phyloP scores from a whole-genome alignment of 2,329 filamentous ascomycete genomes.

The Ophiognomonia clavigignenti-juglandacearum region DNA sequence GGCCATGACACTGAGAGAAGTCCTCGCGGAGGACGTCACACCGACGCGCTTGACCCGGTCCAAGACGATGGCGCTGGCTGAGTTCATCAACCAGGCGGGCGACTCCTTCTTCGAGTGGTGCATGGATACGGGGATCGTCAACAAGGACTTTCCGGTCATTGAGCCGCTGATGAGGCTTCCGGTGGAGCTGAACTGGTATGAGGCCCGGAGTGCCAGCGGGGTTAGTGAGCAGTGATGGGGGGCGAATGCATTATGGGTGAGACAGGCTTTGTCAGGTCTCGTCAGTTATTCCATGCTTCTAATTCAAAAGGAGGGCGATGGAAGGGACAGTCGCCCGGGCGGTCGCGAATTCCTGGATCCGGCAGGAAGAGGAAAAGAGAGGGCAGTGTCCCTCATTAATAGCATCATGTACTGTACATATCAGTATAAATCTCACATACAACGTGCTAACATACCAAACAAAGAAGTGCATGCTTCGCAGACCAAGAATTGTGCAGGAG shows the following conservation, averaged over 20 bases:
- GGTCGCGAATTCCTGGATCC: no score
- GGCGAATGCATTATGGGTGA: no score
- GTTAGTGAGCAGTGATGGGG: background rate
- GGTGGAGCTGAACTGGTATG: conserved; percentile 10
- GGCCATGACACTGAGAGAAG: conserved; percentile 12
- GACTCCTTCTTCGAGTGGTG: conserved; percentile 15
- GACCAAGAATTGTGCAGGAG: background rate
- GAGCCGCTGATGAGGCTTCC: conserved; percentile 10
- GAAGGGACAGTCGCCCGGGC: no score
- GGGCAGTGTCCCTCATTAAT: no score
- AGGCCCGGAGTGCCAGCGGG: background rate
- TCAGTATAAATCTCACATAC: no score
- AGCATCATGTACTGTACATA: no score
- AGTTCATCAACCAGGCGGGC: conserved; percentile 15
- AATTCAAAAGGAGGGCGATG: no score
- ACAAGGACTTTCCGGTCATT: conserved; percentile 12
- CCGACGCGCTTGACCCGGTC: conserved; percentile 9
- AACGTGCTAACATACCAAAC: no score
- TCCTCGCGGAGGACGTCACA: conserved; percentile 8
- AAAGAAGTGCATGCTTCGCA: background rate
- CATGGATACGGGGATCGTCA: conserved; percentile 11
- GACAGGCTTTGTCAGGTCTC: no score
- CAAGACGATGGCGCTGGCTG: conserved; percentile 16
- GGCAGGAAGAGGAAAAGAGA: no score
- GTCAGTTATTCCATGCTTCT: no score